Percentiles rank a stretch among this genome's conserved stretches.
These are phyloP conservation scores for Colletotrichum karsti DNA, from an alignment of 2,329 filamentous ascomycete species.

Conservation along the genomic window DNA sequence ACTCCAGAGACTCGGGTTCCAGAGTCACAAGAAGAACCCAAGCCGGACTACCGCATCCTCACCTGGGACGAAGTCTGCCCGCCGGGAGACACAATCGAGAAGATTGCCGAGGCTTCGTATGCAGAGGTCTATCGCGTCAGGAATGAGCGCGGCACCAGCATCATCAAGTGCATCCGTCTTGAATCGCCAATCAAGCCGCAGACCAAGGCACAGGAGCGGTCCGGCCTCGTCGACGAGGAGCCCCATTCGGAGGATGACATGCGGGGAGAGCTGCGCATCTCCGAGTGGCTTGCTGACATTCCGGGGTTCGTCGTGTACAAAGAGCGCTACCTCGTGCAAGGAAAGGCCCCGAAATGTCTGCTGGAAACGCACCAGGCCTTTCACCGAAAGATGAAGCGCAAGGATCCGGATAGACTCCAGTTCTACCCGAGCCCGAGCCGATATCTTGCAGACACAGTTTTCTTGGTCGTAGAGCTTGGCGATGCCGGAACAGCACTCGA, in stretches of 20 bases:
- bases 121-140: slow-evolving; percentile 72
- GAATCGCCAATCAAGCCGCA: slow-evolving; percentile 65
- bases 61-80: slow-evolving; percentile 68
- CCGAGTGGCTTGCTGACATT: slow-evolving; percentile 70
- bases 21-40: not conserved
- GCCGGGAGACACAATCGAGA: slow-evolving; percentile 60
- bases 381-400: slow-evolving; percentile 60
- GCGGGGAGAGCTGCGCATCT: slow-evolving; percentile 68
- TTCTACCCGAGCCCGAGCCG: slow-evolving; percentile 70
- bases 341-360: slow-evolving; percentile 60
- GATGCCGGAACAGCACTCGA: slow-evolving; percentile 70
- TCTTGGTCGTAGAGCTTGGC: slow-evolving; percentile 70
- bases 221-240: slow-evolving; percentile 66
- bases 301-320: slow-evolving; percentile 74
- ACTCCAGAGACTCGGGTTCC: not conserved
- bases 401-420: slow-evolving; percentile 64
- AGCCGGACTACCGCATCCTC: slow-evolving; percentile 49
- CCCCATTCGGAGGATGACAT: slow-evolving; percentile 64
- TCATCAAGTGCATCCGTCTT: slow-evolving; percentile 71
- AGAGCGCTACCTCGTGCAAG: slow-evolving; percentile 67
- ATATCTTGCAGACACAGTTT: slow-evolving; percentile 65
- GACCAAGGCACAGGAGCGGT: slow-evolving; percentile 63
- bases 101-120: slow-evolving; percentile 74
- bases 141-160: slow-evolving; percentile 67
- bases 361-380: slow-evolving; percentile 69